These are phyloP conservation scores for Tricholoma hemisulphureum DNA, from an alignment of 768 basidiomycete species.

Conservation along the genomic window DNA sequence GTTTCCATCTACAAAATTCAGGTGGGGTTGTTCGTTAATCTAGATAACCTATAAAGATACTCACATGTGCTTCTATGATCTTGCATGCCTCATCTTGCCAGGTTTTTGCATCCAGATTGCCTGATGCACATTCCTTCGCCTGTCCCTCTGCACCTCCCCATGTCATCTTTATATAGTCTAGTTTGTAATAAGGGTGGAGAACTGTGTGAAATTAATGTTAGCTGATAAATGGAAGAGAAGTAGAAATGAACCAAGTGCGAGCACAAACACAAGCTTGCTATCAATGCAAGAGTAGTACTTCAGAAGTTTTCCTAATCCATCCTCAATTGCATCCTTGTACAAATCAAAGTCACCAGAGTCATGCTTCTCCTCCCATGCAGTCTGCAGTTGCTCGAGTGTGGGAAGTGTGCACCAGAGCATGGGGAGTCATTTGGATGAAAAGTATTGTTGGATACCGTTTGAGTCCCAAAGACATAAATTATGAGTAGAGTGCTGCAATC, in stretches of 20 bases:
- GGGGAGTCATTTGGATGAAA: slow-evolving; percentile 29
- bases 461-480: slow-evolving; percentile 18
- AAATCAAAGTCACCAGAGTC: neutral
- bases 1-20: slow-evolving; percentile 10
- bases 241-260: slow-evolving; percentile 12
- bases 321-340: slow-evolving; percentile 9
- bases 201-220: slow-evolving; percentile 12
- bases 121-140: slow-evolving; percentile 6
- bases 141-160: slow-evolving; percentile 30
- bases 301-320: slow-evolving; percentile 12
- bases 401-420: slow-evolving; percentile 18
- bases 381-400: slow-evolving; percentile 20
- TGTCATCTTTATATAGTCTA: slow-evolving; percentile 20
- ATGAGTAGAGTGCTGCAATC: slow-evolving; percentile 9
- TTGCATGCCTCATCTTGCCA: slow-evolving; percentile 22
- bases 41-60: neutral
- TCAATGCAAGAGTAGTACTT: slow-evolving; percentile 13
- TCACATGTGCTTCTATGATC: slow-evolving; percentile 8
- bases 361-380: slow-evolving; percentile 12
- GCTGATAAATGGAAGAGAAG: neutral
- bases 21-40: no score
- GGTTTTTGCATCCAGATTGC: slow-evolving; percentile 18
- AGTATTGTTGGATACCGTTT: slow-evolving; percentile 20
- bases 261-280: slow-evolving; percentile 11
- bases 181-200: slow-evolving; percentile 32